These are phyloP conservation scores for Ophiostoma sp. DNA, from an alignment of 2,329 filamentous ascomycete genomes.

Conservation along the genomic window DNA sequence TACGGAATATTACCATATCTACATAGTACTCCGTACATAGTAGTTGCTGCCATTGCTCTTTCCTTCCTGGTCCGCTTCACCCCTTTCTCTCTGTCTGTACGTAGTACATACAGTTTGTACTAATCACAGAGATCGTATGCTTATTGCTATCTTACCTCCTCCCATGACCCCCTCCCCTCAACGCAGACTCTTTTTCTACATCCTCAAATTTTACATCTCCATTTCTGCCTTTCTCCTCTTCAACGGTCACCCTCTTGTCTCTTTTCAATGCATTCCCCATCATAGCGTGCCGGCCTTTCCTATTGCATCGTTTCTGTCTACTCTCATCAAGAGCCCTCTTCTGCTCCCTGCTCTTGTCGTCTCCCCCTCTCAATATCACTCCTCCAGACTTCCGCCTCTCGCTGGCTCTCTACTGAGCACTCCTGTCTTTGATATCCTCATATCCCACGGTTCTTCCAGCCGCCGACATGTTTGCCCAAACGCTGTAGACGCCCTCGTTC, in stretches of 20 bases:
- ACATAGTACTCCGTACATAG: not conserved
- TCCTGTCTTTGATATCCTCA: not conserved
- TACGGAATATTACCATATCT: no score
- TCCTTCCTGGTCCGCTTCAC: not conserved
- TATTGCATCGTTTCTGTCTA: not conserved
- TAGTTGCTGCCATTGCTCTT: not conserved
- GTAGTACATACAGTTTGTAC: no score
- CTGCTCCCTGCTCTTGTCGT: not conserved
- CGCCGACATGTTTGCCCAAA: conserved; percentile 1
- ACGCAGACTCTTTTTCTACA: not conserved
- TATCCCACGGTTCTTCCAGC: not conserved
- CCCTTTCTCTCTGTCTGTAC: not conserved
- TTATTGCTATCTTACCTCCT: not conserved
- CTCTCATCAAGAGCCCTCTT: not conserved
- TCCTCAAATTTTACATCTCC: conserved; percentile 3
- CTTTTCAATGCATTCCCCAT: not conserved
- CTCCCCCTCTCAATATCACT: not conserved
- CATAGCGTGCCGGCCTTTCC: not conserved
- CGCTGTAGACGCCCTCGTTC: conserved; percentile 12
- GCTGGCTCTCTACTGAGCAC: not conserved
- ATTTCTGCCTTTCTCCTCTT: conserved; percentile 9
- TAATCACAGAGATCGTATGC: not conserved
- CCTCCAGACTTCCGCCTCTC: not conserved
- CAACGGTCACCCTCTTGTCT: conserved; percentile 8
- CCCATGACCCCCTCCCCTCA: not conserved